Evolutionary conservation across 306 rosid genomes (phyloP).

Genomic region (Prunus mume): DNA sequence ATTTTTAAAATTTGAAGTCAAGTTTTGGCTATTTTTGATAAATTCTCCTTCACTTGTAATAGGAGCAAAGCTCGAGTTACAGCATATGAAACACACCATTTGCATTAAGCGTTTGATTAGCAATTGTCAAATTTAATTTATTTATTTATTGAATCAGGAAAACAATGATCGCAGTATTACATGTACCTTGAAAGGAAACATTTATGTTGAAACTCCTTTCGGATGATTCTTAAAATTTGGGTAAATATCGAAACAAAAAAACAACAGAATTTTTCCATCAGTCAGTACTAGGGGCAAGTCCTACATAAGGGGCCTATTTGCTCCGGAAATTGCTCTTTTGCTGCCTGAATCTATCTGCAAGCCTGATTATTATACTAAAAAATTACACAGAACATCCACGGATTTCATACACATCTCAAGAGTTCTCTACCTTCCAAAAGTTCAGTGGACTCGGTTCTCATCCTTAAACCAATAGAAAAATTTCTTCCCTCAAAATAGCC

Average conservation of each 20-base stretch:
- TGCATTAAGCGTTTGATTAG: neutral
- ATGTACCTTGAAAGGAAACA: neutral
- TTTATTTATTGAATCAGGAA: neutral
- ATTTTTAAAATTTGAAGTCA: too few relatives aligned
- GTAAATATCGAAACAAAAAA: neutral
- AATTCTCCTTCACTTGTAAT: too few relatives aligned
- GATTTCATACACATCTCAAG: slow-evolving; percentile 6
- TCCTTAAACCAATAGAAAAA: slow-evolving; percentile 31
- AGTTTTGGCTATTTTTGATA: too few relatives aligned
- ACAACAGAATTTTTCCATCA: neutral
- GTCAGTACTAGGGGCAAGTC: too few relatives aligned
- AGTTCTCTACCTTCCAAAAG: slow-evolving; percentile 18
- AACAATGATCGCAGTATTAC: neutral
- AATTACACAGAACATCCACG: slow-evolving; percentile 5
- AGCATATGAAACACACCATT: neutral
- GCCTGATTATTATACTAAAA: slow-evolving; percentile 14
- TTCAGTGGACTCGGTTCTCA: slow-evolving; percentile 14
- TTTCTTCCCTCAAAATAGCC: slow-evolving; percentile 14
- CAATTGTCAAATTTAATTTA: neutral
- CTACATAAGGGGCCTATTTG: neutral
- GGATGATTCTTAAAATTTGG: too few relatives aligned
- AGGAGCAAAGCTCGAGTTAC: too few relatives aligned
- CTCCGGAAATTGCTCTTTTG: neutral
- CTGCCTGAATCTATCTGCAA: slow-evolving; percentile 1
- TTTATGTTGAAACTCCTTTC: neutral